Conservation (phyloP, 345 rosid species). For the Bruguiera gymnorhiza region DNA sequence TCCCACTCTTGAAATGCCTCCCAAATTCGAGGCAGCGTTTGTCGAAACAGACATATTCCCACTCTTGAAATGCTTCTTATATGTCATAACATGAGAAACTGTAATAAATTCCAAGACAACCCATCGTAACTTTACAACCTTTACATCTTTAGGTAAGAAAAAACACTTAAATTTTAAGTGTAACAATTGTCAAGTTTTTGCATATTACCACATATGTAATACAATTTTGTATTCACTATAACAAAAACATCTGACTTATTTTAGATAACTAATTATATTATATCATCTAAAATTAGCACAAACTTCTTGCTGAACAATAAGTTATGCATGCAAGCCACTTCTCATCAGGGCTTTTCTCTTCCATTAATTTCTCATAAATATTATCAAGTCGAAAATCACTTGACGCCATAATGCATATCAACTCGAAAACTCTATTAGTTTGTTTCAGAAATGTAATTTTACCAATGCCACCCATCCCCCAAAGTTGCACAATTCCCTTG, state of each 20-base stretch:
- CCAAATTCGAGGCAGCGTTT: neutral
- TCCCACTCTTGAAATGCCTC: neutral
- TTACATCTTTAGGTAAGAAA: neutral
- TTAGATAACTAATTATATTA: constrained; percentile 10
- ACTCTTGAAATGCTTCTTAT: neutral
- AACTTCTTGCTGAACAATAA: neutral
- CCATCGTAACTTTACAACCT: constrained; percentile 12
- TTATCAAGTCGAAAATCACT: too few species aligned
- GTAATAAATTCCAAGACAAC: constrained; percentile 5
- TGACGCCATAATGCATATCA: too few species aligned
- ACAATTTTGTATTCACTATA: neutral
- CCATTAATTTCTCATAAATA: neutral
- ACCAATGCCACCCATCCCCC: too few species aligned
- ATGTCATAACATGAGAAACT: constrained; percentile 12
- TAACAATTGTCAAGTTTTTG: constrained; percentile 6
- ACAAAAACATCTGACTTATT: neutral
- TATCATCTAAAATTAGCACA: constrained; percentile 13
- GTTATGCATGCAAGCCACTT: too few species aligned
- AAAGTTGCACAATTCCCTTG: too few species aligned
- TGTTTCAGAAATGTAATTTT: too few species aligned
- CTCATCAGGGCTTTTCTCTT: too few species aligned
- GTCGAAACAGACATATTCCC: neutral
- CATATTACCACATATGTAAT: constrained; percentile 9
- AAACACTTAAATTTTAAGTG: neutral
- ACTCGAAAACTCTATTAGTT: too few species aligned